These are phyloP conservation scores for Diaporthe ilicicola DNA, from an alignment of 2,329 filamentous ascomycete species.

Conservation along the genomic window DNA sequence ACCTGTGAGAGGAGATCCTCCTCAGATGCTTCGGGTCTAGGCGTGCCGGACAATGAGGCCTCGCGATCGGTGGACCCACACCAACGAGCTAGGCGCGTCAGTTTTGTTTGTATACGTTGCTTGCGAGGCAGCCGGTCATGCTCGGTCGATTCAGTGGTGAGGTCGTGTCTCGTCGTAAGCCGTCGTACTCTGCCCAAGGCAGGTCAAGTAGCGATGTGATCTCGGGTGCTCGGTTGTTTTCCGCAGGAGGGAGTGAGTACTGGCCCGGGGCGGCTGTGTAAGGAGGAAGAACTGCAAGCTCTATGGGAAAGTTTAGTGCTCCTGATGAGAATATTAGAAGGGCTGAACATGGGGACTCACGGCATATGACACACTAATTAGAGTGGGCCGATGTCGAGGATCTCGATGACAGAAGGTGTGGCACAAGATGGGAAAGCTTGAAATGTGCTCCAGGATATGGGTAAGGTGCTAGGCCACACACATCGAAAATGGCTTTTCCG, in stretches of 20 bases:
- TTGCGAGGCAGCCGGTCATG: slow-evolving; percentile 16
- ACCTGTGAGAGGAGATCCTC: neutral
- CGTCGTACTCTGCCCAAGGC: neutral
- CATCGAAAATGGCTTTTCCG: slow-evolving; percentile 25
- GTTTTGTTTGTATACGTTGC: neutral
- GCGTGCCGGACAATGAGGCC: neutral
- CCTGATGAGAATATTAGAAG: slow-evolving; percentile 16
- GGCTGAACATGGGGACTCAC: slow-evolving; percentile 25
- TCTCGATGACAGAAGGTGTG: slow-evolving; percentile 33
- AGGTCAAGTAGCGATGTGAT: neutral
- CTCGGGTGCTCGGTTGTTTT: slow-evolving; percentile 1
- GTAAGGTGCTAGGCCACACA: slow-evolving; percentile 23
- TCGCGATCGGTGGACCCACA: neutral
- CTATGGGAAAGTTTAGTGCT: slow-evolving; percentile 20
- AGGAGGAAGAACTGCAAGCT: neutral
- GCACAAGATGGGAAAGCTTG: slow-evolving; percentile 30
- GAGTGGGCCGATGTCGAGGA: slow-evolving; percentile 29
- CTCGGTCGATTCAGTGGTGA: slow-evolving; percentile 9
- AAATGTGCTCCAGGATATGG: slow-evolving; percentile 26
- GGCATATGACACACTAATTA: slow-evolving; percentile 26
- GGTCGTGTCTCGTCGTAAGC: neutral
- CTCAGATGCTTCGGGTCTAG: neutral
- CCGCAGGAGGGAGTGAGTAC: neutral
- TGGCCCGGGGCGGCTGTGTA: slow-evolving; percentile 11
- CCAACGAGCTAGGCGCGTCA: neutral